A percentile compares a stretch with the other conserved stretches of the same genome.
These are phyloP conservation scores for Talinum fruticosum DNA, from an alignment of 148 eudicot genomes.

Conservation along the genomic window DNA sequence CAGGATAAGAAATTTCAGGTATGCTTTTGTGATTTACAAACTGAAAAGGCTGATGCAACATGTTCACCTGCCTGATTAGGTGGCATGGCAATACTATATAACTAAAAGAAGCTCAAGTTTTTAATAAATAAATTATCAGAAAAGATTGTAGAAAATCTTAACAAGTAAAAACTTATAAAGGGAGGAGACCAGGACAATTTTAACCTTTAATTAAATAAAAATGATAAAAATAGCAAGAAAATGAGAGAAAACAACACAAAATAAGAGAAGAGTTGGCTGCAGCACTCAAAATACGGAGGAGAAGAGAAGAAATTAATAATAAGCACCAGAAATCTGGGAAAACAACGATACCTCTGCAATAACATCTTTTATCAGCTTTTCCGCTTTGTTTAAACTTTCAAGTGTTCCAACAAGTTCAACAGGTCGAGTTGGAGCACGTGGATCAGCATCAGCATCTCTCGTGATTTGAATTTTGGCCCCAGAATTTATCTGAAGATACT, in stretches of 20 bases:
- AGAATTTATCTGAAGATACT: constrained; percentile 68
- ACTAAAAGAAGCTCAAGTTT: neutral
- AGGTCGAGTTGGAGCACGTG: constrained; percentile 58
- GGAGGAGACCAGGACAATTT: neutral
- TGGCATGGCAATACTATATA: too few relatives aligned
- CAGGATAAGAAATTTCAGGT: neutral
- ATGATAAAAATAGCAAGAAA: neutral
- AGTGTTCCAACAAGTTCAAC: constrained; percentile 72
- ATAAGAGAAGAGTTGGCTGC: neutral
- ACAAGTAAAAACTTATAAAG: neutral
- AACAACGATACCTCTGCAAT: constrained; percentile 75
- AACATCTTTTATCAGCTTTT: constrained; percentile 81
- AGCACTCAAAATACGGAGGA: neutral
- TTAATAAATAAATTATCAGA: neutral
- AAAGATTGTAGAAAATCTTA: neutral
- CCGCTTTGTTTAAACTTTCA: constrained; percentile 76
- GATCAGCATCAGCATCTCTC: constrained; percentile 92
- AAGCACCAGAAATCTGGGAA: neutral
- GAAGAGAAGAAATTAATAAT: neutral
- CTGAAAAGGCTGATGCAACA: too few relatives aligned
- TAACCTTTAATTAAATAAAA: neutral
- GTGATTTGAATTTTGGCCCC: constrained; percentile 96
- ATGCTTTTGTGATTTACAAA: neutral
- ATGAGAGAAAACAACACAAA: neutral
- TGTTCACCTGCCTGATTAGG: too few relatives aligned